Evolutionary conservation across 2,329 filamentous ascomycete genomes (phyloP), one percentile per base, ranked within the genome.

Genomic region (Fusarium sp.): DNA sequence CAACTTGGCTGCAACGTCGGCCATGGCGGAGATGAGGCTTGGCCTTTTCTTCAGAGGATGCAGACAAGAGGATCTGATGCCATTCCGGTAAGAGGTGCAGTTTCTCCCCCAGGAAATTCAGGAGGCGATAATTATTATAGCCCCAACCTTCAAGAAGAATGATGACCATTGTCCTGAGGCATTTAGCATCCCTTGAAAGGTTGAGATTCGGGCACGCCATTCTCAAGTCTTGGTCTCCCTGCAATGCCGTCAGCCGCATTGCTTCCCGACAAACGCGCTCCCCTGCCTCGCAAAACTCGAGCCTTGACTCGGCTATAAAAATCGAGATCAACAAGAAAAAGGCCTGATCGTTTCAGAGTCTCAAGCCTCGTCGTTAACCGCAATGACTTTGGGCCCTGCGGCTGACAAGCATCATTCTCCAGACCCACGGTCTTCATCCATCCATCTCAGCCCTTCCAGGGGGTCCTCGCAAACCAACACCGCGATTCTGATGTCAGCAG

Each of bases 1-100:
- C 70, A 71, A 45, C 61, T 42, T 68, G 50, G 57, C 57, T 61
- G 67, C 67, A 45, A 33, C 38, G 25, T 36, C 57, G 57, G 25
- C 42, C 31, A 60, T 29, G 35, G 14, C 70, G 71, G 71, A 74
- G 61, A 74, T 74, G 70, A 71, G 67, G 25, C 70, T 74, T 73
- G 70, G 66, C 62, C 47, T 50, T 61, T 36, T 27, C 36, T 22
- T 50, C 22, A 6, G 18, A 36, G 45, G 58, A 25, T 31, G 22
- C 9, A 42, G 42, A 35, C 22, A 22, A 22, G 33, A 58, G 54
- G 54, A 58, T 58, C 54, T 58, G 54, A 38, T 22, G 31, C 54
- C 29, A 35, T 56, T 56, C 52, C 52, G 29, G n/a, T 27, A 25
- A 22, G 54, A 57, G 31, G 54, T 27, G 13, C 29, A 35, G 20